Base-by-base conservation (phyloP, 1,284 basidiomycete genomes). In the Dichomitus squalens region DNA sequence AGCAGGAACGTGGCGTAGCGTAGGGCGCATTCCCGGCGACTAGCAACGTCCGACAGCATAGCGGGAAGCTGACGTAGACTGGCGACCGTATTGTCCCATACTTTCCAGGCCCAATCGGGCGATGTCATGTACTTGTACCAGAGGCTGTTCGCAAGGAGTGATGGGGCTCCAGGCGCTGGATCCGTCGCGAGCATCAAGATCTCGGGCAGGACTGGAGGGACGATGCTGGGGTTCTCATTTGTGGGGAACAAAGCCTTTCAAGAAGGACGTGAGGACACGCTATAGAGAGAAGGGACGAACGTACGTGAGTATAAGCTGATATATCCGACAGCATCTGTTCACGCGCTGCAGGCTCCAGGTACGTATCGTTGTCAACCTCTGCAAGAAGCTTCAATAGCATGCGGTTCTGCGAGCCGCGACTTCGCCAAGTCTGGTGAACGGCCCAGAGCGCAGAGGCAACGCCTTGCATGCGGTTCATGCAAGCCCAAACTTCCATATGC, bases 81-180 rank as follows among this genome's bases (percentile, higher is more conserved):
- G 6, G 86, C 83, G 47, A 93, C 76, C 1, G 85, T 84, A 65
- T 89, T 90, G 64, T 92, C 88, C 88, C 91, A 91, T 8, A 88
- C 87, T 61, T 85, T 86, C 80, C 83, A 87, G 1, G 82, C 87
- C 90, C 90, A 92, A 60, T 89, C 81, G 9, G 74, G 68, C 0
- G 87, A 83, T 3, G 81, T 82, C 36, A 86, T 82, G 66, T 91
- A 92, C 67, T 90, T 88, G 72, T 89, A 87, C 89, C 89, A 91
- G 23, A 93, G 72, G 55, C 80, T 76, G 67, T 88, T 88, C 0
- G 88, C 88, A n/a, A 92, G 81, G 48, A 81, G 79, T 1, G 85
- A 84, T 2, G 87, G 81, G 2, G 85, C 85, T 55, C 86, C 84
- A 0, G 75, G 74, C 53, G 79, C 77, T 1, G 76, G 71, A 64